Evolutionary conservation across 345 rosid species (phyloP).

Genomic region (Reutealis trisperma): DNA sequence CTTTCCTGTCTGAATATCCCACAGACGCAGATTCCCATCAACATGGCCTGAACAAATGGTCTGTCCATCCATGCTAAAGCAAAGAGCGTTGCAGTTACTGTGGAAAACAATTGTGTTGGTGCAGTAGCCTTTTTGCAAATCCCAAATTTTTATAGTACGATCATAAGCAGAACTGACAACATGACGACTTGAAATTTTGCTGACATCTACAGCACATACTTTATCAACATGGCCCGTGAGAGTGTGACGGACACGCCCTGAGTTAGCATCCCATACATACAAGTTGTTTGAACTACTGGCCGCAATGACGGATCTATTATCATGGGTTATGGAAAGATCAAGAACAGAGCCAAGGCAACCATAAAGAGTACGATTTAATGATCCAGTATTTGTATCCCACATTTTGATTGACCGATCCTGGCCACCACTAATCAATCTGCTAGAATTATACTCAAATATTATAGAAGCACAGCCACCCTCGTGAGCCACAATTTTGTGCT

Average conservation of each 20-base stretch:
- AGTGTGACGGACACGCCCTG: conserved; percentile 81
- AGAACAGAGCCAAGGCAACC: conserved; percentile 94
- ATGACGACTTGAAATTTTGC: conserved; percentile 83
- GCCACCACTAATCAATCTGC: conserved; percentile 79
- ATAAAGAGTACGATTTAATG: conserved; percentile 55
- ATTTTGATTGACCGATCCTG: conserved; percentile 81
- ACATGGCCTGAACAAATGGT: conserved; percentile 94
- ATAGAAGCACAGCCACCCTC: conserved; percentile 94
- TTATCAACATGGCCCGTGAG: conserved; percentile 88
- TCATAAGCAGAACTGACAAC: conserved; percentile 92
- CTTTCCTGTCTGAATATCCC: conserved; percentile 92
- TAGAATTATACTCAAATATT: conserved; percentile 73
- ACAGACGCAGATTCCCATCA: conserved; percentile 91
- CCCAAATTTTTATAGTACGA: conserved; percentile 96
- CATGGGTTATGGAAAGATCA: conserved; percentile 78
- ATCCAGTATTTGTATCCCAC: conserved; percentile 86
- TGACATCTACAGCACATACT: conserved; percentile 91
- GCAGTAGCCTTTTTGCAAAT: conserved; percentile 95
- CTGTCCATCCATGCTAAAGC: conserved; percentile 82
- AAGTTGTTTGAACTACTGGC: conserved; percentile 96
- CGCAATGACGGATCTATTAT: conserved; percentile 79
- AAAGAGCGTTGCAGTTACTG: conserved; percentile 88
- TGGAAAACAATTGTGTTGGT: conserved; percentile 79
- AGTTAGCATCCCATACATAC: conserved; percentile 82
- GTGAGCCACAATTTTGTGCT: conserved; percentile 77